Evolutionary conservation across 768 basidiomycete genomes (phyloP), one percentile per base, ranked within the genome.

Genomic region (Suillus subluteus): DNA sequence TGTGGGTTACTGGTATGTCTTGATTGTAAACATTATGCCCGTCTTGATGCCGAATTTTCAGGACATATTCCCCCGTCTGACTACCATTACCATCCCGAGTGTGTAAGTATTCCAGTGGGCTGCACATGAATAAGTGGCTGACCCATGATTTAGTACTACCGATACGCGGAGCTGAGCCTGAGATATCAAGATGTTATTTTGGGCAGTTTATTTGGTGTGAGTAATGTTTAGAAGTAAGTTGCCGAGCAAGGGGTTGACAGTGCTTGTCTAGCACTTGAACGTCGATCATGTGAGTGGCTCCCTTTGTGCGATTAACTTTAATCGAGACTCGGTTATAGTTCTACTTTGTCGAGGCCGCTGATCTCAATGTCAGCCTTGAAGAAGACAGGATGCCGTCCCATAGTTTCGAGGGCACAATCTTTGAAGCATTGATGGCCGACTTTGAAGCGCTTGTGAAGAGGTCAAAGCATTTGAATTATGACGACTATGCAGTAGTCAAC

Each of bases 31-130:
- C 32, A 30, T 79, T 75, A 74, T 68, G 81, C 63, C 76, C 74
- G 15, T 48, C 18, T 46, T 69, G 70, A 62, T 54, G 11, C 21
- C 8, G 13, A n/a, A 37, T 63, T 62, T 65, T 26, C 38, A 86
- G 95, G 95, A 0, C 95, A 98, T 79, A 91, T 98, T 40, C 94
- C 95, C 9, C 94, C 95, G 5, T 89, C 91, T 12, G 81, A 86
- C 62, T 87, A 87, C 11, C 91, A 91, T 75, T 96, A 91, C 77
- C 95, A 90, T 75, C 87, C 90, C 18, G 93, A 92, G 82, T 95
- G 94, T 78, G 92, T 94, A 75, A 81, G 91, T 81, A 21, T 12
- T 26, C 32, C 26, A 35, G 30, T 46, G 26, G 41, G 23, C n/a
- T 46, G 37, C 21, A 3, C 23, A 12, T 23, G 35, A n/a, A 23